Conservation (phyloP, 495 filamentous ascomycete species). For the Talaromyces stipitatus region DNA sequence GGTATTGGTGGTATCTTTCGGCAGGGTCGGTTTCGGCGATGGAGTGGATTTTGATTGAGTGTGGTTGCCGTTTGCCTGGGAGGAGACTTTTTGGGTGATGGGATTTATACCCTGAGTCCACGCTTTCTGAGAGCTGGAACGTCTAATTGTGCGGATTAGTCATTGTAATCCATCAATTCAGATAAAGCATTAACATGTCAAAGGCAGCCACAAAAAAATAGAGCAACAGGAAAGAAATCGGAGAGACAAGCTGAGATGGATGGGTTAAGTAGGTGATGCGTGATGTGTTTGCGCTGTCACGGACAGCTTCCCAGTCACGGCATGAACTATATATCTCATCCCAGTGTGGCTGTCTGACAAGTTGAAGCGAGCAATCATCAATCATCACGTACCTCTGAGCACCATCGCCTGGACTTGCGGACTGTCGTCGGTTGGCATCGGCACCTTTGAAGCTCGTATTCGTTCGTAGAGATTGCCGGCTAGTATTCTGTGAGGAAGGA, state of each 20-base stretch:
- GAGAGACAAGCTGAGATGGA: background rate
- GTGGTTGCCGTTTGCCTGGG: conserved; percentile 48
- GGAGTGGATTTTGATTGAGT: conserved; percentile 25
- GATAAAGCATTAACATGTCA: background rate
- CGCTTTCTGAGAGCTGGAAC: conserved; percentile 49
- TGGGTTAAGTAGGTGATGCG: background rate
- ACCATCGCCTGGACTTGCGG: conserved; percentile 47
- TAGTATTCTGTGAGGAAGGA: conserved; percentile 26
- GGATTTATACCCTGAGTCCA: conserved; percentile 60
- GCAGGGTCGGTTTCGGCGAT: conserved; percentile 33
- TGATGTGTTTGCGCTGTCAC: background rate
- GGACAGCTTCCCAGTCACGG: background rate
- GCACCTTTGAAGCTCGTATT: conserved; percentile 45
- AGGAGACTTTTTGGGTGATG: conserved; percentile 51
- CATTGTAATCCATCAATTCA: conserved; percentile 10
- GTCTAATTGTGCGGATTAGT: conserved; percentile 23
- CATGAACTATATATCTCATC: too few relatives aligned
- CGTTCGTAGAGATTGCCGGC: conserved; percentile 38
- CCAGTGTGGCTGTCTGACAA: background rate
- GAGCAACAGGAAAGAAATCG: conserved; percentile 5
- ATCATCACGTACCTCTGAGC: conserved; percentile 43
- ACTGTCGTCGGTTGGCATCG: conserved; percentile 49
- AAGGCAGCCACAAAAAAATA: conserved; percentile 10
- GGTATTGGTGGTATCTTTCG: conserved; percentile 34
- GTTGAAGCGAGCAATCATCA: background rate